Conservation (phyloP, 257 asterid genomes). For the Echium plantagineum region DNA sequence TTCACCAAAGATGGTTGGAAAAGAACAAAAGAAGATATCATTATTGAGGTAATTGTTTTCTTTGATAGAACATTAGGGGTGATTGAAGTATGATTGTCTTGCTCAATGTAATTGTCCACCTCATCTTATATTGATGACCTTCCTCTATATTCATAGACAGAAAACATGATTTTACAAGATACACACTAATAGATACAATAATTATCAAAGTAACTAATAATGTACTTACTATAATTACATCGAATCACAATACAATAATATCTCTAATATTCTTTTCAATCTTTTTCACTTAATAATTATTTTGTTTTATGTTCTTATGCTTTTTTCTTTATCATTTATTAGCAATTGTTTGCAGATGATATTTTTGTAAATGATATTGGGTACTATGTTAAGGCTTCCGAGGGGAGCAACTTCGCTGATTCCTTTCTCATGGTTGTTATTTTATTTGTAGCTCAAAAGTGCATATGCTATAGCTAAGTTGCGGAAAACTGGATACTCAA, state of each 20-base stretch:
- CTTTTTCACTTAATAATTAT: conserved; percentile 4
- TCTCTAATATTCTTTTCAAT: neutral
- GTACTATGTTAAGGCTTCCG: neutral
- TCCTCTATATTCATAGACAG: too few relatives aligned
- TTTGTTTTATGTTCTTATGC: conserved; percentile 5
- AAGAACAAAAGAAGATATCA: conserved; percentile 73
- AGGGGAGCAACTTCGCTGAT: conserved; percentile 2
- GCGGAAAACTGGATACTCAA: conserved; percentile 70
- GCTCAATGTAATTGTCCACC: too few relatives aligned
- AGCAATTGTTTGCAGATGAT: neutral
- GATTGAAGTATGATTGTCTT: too few relatives aligned
- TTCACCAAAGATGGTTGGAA: conserved; percentile 81
- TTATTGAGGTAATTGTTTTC: conserved; percentile 42
- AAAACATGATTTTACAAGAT: too few relatives aligned
- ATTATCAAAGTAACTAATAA: too few relatives aligned
- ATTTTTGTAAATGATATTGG: neutral
- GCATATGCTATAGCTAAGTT: conserved; percentile 76
- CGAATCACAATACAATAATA: too few relatives aligned
- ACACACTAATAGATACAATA: too few relatives aligned
- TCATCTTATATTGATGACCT: too few relatives aligned
- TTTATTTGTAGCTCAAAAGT: conserved; percentile 62
- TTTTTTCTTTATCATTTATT: neutral
- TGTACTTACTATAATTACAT: too few relatives aligned
- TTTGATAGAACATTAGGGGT: too few relatives aligned
- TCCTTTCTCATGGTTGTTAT: conserved; percentile 9